Evolutionary conservation across 1,284 basidiomycete species (phyloP).

Genomic region (Mycena citricolor): DNA sequence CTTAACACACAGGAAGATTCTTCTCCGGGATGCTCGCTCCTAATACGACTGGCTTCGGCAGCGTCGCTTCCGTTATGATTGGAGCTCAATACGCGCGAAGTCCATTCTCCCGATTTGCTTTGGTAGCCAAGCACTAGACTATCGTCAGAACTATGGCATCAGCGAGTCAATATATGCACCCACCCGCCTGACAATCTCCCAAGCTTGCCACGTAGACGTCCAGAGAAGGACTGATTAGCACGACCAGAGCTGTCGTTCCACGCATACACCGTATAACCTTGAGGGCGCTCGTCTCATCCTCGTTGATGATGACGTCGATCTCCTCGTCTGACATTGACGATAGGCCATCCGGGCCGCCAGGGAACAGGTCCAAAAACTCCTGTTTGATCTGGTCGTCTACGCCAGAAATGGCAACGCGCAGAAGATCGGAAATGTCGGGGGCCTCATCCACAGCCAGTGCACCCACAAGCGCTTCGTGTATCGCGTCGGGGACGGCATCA

Average conservation of each 20-base stretch:
- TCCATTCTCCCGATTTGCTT: slow-evolving; percentile 28
- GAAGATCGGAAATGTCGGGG: slow-evolving; percentile 22
- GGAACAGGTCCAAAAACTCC: slow-evolving; percentile 32
- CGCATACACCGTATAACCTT: slow-evolving; percentile 36
- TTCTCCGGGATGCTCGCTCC: slow-evolving; percentile 36
- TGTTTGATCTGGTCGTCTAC: slow-evolving; percentile 39
- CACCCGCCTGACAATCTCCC: slow-evolving; percentile 40
- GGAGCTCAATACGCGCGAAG: slow-evolving; percentile 28
- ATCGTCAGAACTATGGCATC: neutral
- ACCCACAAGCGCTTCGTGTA: slow-evolving; percentile 9
- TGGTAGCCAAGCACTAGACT: slow-evolving; percentile 31
- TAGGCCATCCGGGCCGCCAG: slow-evolving; percentile 26
- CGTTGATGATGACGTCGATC: slow-evolving; percentile 38
- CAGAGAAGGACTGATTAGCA: slow-evolving; percentile 32
- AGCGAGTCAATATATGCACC: slow-evolving; percentile 5
- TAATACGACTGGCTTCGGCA: slow-evolving; percentile 31
- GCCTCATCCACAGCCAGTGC: neutral
- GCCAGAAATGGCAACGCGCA: slow-evolving; percentile 33
- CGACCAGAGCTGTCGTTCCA: slow-evolving; percentile 37
- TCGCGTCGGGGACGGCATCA: slow-evolving; percentile 12
- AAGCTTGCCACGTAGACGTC: slow-evolving; percentile 39
- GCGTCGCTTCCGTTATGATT: slow-evolving; percentile 35
- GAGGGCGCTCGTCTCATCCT: slow-evolving; percentile 29
- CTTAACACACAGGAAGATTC: slow-evolving; percentile 29
- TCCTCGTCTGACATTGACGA: slow-evolving; percentile 36